Base-by-base conservation (phyloP, 2,329 filamentous ascomycete genomes). In the Ceratocystis destructans region DNA sequence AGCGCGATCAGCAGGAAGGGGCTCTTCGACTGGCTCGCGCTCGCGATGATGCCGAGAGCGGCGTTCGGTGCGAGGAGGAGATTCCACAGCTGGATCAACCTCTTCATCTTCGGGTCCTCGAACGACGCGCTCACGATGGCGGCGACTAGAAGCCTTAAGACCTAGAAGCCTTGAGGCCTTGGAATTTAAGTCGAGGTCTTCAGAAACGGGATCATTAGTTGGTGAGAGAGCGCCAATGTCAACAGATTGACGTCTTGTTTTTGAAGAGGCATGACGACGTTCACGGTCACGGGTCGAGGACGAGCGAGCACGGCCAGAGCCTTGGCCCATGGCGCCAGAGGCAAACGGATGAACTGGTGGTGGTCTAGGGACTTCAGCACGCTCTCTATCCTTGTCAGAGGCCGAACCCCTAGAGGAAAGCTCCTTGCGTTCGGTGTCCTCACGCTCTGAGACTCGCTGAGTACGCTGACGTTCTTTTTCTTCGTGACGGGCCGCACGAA, bases 111-210 rank as follows among this genome's bases (percentile, higher is more conserved):
- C 66, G 68, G 65, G 65, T 66, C 68, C 31, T 64, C 67, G 15
- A 68, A 67, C 61, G 65, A 66, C 20, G 64, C 46, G 62, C 68
- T 66, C 45, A 67, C 66, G 57, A 61, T 64, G 69, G 33, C 66
- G 68, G 46, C 66, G 66, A 31, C 59, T 59, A 55, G 75, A 73
- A 64, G 75, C 76, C 50, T 78, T 78, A 28, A 82, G 70, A 77
- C 91, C 84, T 1, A 94, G 84, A 64, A 93, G 76, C 75, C 86
- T 91, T 41, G 89, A 89, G 33, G 89, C 90, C 75, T 95, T 96
- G 59, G 84, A 81, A 6, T 46, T 62, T 17, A 28, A 62, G 4
- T 62, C 63, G n/a, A 65, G 8, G 10, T 65, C 64, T 2, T 67
- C 66, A 1, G 46, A 48, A 3, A 55, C 28, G 25, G 48, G 15